Conservation (phyloP, 352 stramenopile species). For the Phytophthora hibernalis region DNA sequence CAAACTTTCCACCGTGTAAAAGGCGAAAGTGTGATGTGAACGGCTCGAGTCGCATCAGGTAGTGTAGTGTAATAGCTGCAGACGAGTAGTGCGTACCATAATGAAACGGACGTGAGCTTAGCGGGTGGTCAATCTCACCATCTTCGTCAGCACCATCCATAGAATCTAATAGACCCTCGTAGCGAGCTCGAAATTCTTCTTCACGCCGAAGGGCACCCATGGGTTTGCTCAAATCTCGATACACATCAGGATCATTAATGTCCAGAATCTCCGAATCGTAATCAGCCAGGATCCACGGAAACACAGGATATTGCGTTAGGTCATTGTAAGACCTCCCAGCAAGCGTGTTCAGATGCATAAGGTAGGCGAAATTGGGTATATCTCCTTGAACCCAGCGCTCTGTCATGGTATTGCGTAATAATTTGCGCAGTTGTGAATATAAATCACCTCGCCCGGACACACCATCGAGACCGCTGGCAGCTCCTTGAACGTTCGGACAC, state of each 20-base stretch:
- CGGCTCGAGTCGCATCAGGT: slow-evolving; percentile 96
- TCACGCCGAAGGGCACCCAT: slow-evolving; percentile 96
- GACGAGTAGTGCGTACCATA: slow-evolving; percentile 96
- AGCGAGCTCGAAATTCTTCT: slow-evolving; percentile 76
- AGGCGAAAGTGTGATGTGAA: slow-evolving; percentile 95
- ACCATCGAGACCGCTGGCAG: slow-evolving; percentile 67
- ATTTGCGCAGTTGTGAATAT: slow-evolving; percentile 72
- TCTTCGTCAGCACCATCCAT: slow-evolving; percentile 17
- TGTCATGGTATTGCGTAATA: slow-evolving; percentile 80
- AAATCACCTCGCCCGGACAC: slow-evolving; percentile 55
- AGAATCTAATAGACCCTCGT: slow-evolving; percentile 65
- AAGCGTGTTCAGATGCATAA: slow-evolving; percentile 97
- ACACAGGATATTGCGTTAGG: slow-evolving; percentile 98
- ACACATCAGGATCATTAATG: slow-evolving; percentile 91
- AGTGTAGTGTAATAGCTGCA: slow-evolving; percentile 97
- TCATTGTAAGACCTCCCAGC: slow-evolving; percentile 98
- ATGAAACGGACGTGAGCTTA: slow-evolving; percentile 84
- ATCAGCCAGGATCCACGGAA: slow-evolving; percentile 98
- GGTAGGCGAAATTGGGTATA: slow-evolving; percentile 95
- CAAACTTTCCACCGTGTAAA: slow-evolving; percentile 97
- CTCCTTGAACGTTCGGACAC: slow-evolving; percentile 73
- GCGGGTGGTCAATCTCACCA: slow-evolving; percentile 40
- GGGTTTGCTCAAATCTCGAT: slow-evolving; percentile 96
- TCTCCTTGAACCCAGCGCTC: slow-evolving; percentile 77
- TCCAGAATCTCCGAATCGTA: slow-evolving; percentile 95